Percentiles rank a stretch among this genome's conserved stretches.
Conservation (phyloP, 75 land plant genomes). For the Isoetes taiwanensis region DNA sequence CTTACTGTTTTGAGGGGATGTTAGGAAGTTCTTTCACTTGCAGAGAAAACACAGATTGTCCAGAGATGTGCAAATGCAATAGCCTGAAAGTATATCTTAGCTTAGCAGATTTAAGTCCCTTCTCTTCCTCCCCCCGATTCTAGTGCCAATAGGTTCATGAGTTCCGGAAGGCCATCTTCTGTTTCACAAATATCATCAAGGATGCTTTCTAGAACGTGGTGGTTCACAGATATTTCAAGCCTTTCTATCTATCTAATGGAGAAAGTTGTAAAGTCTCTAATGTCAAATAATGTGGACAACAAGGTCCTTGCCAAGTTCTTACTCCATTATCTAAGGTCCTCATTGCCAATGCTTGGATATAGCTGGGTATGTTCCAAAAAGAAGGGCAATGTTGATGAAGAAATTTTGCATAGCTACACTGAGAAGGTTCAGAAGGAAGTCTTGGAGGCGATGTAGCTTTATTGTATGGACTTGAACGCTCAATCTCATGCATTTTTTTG, state of each 20-base stretch:
- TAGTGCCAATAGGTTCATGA: too few relatives aligned
- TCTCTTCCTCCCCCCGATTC: constrained; percentile 4
- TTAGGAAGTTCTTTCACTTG: background rate
- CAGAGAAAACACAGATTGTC: constrained; percentile 6
- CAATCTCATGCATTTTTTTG: background rate
- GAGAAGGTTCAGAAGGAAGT: background rate
- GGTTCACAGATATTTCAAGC: background rate
- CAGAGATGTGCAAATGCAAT: constrained; percentile 6
- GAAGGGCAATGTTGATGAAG: background rate
- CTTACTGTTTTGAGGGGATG: background rate
- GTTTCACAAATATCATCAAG: background rate
- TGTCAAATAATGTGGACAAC: background rate
- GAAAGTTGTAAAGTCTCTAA: background rate
- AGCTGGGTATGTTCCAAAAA: background rate
- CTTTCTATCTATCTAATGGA: background rate
- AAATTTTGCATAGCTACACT: background rate
- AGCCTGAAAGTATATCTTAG: background rate
- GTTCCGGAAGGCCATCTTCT: background rate
- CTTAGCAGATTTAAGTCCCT: background rate
- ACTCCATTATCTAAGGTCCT: background rate
- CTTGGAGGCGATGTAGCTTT: background rate
- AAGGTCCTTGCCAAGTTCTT: constrained; percentile 4
- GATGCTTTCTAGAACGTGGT: background rate
- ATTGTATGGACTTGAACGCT: background rate
- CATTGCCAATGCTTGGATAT: background rate